phyloP scores from a whole-genome alignment of 148 eudicot genomes.

The Amaranthus palmeri region DNA sequence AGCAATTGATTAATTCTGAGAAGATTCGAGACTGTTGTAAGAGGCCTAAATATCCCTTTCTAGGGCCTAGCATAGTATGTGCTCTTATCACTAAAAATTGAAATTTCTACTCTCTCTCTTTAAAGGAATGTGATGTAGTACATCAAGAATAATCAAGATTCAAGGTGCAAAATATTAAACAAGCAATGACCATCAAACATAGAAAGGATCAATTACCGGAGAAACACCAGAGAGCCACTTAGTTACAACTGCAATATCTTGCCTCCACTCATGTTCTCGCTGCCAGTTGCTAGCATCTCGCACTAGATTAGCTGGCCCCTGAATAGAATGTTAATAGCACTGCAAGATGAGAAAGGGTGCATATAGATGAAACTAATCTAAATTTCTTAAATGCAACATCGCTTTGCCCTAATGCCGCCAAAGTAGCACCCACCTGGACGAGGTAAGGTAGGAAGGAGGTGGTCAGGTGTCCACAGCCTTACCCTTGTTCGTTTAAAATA shows the following conservation, averaged over 20 bases:
- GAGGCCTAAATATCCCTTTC: not conserved
- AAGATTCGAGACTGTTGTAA: not conserved
- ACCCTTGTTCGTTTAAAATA: not conserved
- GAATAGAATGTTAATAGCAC: conserved; percentile 12
- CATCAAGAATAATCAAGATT: conserved; percentile 4
- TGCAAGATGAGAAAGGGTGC: not conserved
- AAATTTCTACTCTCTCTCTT: not conserved
- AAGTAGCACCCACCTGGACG: too few relatives aligned
- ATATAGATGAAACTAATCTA: not conserved
- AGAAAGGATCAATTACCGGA: conserved; percentile 48
- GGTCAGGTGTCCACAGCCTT: not conserved
- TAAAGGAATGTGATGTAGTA: not conserved
- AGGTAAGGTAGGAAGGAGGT: not conserved
- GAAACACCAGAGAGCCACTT: conserved; percentile 97
- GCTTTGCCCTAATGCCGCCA: too few relatives aligned
- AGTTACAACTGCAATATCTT: conserved; percentile 97
- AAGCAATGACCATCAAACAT: conserved; percentile 15
- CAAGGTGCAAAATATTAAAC: conserved; percentile 9
- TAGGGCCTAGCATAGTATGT: not conserved
- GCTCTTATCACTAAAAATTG: not conserved
- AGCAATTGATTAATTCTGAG: not conserved
- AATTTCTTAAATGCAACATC: not conserved
- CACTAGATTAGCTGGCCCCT: conserved; percentile 85
- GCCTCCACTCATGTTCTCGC: conserved; percentile 96
- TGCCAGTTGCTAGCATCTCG: conserved; percentile 93